Percentiles rank a stretch among this genome's conserved stretches.
phyloP scores from a whole-genome alignment of 306 rosid species.

The Ceratonia siliqua region DNA sequence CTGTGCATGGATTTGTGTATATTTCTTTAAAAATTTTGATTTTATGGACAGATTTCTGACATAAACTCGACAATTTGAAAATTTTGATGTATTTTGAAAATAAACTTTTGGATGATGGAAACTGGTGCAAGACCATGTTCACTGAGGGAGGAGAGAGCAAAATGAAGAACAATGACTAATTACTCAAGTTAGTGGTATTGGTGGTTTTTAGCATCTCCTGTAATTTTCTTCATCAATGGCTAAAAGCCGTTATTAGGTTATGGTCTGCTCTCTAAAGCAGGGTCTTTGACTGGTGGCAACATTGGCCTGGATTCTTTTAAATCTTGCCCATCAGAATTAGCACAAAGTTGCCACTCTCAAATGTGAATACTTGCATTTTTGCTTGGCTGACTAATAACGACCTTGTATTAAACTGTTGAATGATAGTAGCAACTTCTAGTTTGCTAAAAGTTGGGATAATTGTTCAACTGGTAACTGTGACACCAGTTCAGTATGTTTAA shows the following conservation, averaged over 20 bases:
- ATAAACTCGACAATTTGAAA: neutral
- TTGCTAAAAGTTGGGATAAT: neutral
- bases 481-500: neutral
- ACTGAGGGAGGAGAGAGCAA: neutral
- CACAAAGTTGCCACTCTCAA: neutral
- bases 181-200: conserved; percentile 11
- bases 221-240: neutral
- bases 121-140: neutral
- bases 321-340: neutral
- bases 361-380: neutral
- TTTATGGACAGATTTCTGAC: neutral
- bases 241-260: conserved; percentile 16
- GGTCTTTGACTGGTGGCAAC: neutral
- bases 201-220: neutral
- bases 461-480: neutral
- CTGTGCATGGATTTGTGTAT: too few species aligned
- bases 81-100: neutral
- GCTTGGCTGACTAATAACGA: neutral
- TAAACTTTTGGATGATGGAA: neutral
- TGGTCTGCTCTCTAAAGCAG: neutral
- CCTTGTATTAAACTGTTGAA: neutral
- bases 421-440: neutral
- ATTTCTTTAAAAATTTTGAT: neutral
- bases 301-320: neutral
- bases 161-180: neutral